These are phyloP conservation scores for Lachancea mirantina DNA, from an alignment of 805 yeast genomes.

Conservation along the genomic window DNA sequence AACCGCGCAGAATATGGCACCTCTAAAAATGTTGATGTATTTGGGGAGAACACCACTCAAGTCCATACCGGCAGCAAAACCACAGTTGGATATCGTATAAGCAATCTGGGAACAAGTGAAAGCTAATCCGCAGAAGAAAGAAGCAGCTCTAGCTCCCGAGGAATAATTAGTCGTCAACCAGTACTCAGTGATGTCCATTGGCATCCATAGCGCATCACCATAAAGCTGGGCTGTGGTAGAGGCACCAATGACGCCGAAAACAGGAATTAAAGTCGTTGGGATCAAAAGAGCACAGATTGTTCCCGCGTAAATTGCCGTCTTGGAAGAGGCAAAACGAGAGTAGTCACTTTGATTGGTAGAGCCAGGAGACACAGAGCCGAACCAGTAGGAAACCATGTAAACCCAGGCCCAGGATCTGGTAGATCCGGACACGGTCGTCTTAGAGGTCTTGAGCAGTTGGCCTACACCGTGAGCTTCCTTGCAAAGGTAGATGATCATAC, in stretches of 20 bases:
- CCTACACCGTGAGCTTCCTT: conserved; percentile 32
- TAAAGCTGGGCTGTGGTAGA: conserved; percentile 28
- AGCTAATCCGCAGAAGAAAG: conserved; percentile 31
- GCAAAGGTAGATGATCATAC: conserved; percentile 34
- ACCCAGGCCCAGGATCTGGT: conserved; percentile 38
- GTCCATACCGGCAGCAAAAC: conserved; percentile 35
- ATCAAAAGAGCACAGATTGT: conserved; percentile 16
- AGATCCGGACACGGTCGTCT: conserved; percentile 30
- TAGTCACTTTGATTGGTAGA: conserved; percentile 33
- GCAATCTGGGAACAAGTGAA: conserved; percentile 29
- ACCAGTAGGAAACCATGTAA: conserved; percentile 37
- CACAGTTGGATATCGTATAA: conserved; percentile 31
- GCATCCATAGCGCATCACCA: conserved; percentile 31
- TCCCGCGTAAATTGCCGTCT: conserved; percentile 18
- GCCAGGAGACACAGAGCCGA: conserved; percentile 37
- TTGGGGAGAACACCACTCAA: conserved; percentile 32
- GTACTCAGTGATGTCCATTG: conserved; percentile 27
- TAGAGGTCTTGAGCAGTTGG: conserved; percentile 25
- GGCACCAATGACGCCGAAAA: conserved; percentile 32
- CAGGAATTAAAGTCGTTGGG: conserved; percentile 31
- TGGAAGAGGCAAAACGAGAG: conserved; percentile 30
- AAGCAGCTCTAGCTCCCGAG: conserved; percentile 32
- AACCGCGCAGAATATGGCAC: conserved; percentile 28
- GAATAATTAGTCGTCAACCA: conserved; percentile 30
- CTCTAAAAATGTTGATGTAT: conserved; percentile 29